Percentiles rank a stretch among this genome's conserved stretches.
Evolutionary conservation across 2,329 filamentous ascomycete genomes (phyloP).

Genomic region (Aspergillus luchuensis): DNA sequence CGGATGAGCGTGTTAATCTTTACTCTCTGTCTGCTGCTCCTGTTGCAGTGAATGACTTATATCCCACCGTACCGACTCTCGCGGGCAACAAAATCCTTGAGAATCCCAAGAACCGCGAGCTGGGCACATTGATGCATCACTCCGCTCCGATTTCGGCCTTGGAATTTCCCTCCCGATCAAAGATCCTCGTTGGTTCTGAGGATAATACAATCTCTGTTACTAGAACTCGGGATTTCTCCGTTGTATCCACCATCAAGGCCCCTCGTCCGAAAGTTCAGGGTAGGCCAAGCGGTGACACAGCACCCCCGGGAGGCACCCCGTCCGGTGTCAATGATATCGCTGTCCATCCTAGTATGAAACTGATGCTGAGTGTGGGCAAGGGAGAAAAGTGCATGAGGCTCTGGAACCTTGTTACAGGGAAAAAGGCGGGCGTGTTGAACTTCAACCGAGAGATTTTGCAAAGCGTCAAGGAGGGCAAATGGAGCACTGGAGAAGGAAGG

Average conservation of each 20-base stretch:
- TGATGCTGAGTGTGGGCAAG: constrained; percentile 90
- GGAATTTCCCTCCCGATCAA: constrained; percentile 79
- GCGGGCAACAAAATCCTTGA: constrained; percentile 74
- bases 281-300: constrained; percentile 86
- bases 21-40: constrained; percentile 80
- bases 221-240: constrained; percentile 83
- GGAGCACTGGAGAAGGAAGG: constrained; percentile 78
- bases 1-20: constrained; percentile 92
- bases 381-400: constrained; percentile 89
- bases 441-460: constrained; percentile 74
- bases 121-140: constrained; percentile 87
- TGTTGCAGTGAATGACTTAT: constrained; percentile 57
- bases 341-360: constrained; percentile 92
- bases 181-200: constrained; percentile 83
- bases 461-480: constrained; percentile 74
- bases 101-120: constrained; percentile 82
- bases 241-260: constrained; percentile 84
- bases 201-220: constrained; percentile 91
- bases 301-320: constrained; percentile 75
- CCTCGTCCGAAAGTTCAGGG: constrained; percentile 79
- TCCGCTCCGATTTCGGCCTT: constrained; percentile 77
- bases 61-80: constrained; percentile 65
- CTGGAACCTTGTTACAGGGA: constrained; percentile 96
- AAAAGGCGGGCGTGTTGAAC: constrained; percentile 89
- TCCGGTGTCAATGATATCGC: constrained; percentile 94